phyloP scores from a whole-genome alignment of 345 rosid genomes.

The Eucalyptus erythrocorys region DNA sequence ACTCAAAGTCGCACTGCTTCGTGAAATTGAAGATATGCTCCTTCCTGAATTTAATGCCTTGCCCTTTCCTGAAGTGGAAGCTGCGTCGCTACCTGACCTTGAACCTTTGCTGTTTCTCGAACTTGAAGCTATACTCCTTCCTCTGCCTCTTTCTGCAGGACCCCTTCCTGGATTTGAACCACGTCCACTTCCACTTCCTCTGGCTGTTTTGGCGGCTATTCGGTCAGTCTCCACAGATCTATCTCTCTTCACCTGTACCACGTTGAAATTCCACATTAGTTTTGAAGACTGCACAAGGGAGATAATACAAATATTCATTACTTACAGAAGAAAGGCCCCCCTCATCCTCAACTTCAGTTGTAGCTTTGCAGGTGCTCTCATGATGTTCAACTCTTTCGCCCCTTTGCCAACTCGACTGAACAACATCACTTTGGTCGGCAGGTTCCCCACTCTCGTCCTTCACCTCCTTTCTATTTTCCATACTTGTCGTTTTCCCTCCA shows the following conservation, averaged over 20 bases:
- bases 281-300: accelerated
- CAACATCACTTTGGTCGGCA: neutral
- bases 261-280: too few relatives aligned
- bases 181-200: accelerated
- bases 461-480: neutral
- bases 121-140: neutral
- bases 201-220: accelerated
- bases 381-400: neutral
- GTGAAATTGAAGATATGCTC: neutral
- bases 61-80: neutral
- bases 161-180: accelerated
- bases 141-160: neutral
- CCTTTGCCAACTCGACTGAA: neutral
- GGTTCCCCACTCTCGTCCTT: neutral
- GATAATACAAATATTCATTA: neutral
- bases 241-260: neutral
- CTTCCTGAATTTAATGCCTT: neutral
- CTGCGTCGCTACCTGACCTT: accelerated
- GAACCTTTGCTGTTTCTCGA: neutral
- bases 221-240: neutral
- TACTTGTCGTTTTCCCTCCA: neutral
- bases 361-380: neutral
- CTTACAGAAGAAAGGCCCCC: neutral
- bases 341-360: neutral
- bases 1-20: neutral